Evolutionary conservation across 2,329 filamentous ascomycete species (phyloP).

Genomic region (Thielaviopsis punctulata): DNA sequence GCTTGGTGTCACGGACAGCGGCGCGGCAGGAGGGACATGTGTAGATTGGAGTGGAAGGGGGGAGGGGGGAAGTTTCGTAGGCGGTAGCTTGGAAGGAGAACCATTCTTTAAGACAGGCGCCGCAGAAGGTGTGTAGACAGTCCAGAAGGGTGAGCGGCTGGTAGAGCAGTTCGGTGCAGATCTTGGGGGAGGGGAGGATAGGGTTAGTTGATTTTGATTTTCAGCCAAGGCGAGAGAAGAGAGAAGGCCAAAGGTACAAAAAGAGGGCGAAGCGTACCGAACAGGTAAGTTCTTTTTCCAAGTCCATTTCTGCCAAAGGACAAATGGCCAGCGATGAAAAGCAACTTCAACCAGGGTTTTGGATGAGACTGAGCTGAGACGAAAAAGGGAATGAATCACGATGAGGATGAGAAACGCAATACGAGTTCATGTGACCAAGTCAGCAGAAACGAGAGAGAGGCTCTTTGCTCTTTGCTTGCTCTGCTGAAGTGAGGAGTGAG

Average conservation of each 20-base stretch:
- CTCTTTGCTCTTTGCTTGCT: no score
- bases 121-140: slow-evolving; percentile 91
- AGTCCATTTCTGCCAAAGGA: slow-evolving; percentile 33
- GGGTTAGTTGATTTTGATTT: neutral
- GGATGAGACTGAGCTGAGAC: neutral
- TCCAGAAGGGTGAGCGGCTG: slow-evolving; percentile 82
- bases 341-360: neutral
- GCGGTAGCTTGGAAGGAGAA: slow-evolving; percentile 61
- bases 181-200: slow-evolving; percentile 34
- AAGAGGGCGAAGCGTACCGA: slow-evolving; percentile 47
- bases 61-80: slow-evolving; percentile 32
- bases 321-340: neutral
- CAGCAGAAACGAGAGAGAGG: no score
- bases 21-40: slow-evolving; percentile 91
- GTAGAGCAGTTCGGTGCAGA: slow-evolving; percentile 89
- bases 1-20: slow-evolving; percentile 66
- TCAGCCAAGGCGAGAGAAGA: neutral
- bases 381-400: neutral
- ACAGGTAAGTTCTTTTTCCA: slow-evolving; percentile 89
- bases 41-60: slow-evolving; percentile 37
- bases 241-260: neutral
- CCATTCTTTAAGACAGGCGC: slow-evolving; percentile 90
- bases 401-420: no score
- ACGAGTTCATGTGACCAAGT: no score
- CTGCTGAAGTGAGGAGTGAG: no score